These are phyloP conservation scores for Dactylellina sp. DNA, from an alignment of 2,329 filamentous ascomycete species.

Conservation along the genomic window DNA sequence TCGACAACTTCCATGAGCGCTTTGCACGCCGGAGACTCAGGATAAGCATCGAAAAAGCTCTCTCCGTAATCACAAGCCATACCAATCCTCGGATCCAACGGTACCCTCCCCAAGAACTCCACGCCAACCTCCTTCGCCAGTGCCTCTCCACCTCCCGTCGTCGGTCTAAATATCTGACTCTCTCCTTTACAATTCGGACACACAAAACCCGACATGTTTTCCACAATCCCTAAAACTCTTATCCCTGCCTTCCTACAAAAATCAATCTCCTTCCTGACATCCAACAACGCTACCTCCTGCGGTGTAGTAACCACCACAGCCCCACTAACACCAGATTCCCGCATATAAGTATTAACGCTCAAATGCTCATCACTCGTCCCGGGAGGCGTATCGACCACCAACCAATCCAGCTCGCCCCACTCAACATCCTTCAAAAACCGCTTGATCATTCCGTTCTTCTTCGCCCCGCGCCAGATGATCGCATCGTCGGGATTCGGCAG, in stretches of 20 bases:
- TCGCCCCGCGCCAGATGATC: constrained; percentile 95
- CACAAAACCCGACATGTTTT: constrained; percentile 98
- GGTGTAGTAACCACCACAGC: constrained; percentile 94
- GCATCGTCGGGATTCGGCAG: constrained; percentile 92
- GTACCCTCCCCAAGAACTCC: constrained; percentile 88
- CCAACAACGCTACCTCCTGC: constrained; percentile 90
- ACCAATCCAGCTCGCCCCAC: constrained; percentile 93
- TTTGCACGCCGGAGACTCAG: constrained; percentile 88
- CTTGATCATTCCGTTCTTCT: constrained; percentile 99
- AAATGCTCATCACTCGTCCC: constrained; percentile 96
- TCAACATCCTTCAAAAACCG: constrained; percentile 97
- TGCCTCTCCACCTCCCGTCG: constrained; percentile 84
- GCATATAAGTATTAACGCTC: constrained; percentile 89
- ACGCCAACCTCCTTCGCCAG: constrained; percentile 88
- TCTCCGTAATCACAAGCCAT: constrained; percentile 98
- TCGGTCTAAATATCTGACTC: constrained; percentile 83
- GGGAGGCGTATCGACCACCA: constrained; percentile 94
- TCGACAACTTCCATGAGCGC: constrained; percentile 77
- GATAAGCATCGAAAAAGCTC: constrained; percentile 94
- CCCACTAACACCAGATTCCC: constrained; percentile 90
- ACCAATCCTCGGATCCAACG: constrained; percentile 90
- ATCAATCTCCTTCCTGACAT: constrained; percentile 96
- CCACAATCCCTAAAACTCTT: constrained; percentile 85
- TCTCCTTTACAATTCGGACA: constrained; percentile 81
- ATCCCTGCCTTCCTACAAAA: constrained; percentile 97